Base-by-base conservation (phyloP, 257 asterid species). In the Thymus quinquecostatus region DNA sequence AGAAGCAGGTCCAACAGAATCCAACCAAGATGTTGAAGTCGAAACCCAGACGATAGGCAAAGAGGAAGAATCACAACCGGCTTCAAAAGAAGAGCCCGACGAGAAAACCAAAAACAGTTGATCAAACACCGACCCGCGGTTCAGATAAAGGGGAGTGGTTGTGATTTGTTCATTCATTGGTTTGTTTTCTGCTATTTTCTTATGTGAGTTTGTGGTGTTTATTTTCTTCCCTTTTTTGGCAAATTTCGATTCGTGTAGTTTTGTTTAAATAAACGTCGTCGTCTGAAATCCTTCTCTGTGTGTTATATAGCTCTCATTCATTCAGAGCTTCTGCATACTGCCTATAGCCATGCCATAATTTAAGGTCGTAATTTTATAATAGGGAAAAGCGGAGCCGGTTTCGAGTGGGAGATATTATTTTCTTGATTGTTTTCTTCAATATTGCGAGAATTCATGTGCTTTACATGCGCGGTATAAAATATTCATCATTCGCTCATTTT, bases 121-220 rank as follows among this genome's bases (percentile, higher is more conserved):
- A 75, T 59, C 64, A 57, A 44, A 30, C 64, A 59, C 68, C 36
- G 47, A 71, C 75, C 33, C 41, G 41, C 11, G 55, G 55, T 49
- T 28, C 29, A 4, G 27, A 13, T 1, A 2, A 21, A n/a, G 8
- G 28, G 55, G 55, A n/a, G 27, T 11, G 34, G 75, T 68, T 11
- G 72, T 72, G 77, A 80, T 81, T 81, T 79, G 83, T 81, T 81
- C 49, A 81, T 84, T 84, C 81, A 77, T 84, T 84, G 68, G 84
- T 82, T 77, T 79, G 73, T 68, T 80, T 38, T 69, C 70, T 38
- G 64, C 60, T 72, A 63, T 68, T 69, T 57, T 53, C 64, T 57
- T 63, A 63, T 70, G 60, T 70, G 59, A 48, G 21, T 21, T 21
- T 21, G 21, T 21, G 51, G 44, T 76, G 63, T 44, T 62, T 21